Evolutionary conservation across 148 eudicot species (phyloP), one percentile per base, ranked within the genome.

Genomic region (Bassia scoparia): DNA sequence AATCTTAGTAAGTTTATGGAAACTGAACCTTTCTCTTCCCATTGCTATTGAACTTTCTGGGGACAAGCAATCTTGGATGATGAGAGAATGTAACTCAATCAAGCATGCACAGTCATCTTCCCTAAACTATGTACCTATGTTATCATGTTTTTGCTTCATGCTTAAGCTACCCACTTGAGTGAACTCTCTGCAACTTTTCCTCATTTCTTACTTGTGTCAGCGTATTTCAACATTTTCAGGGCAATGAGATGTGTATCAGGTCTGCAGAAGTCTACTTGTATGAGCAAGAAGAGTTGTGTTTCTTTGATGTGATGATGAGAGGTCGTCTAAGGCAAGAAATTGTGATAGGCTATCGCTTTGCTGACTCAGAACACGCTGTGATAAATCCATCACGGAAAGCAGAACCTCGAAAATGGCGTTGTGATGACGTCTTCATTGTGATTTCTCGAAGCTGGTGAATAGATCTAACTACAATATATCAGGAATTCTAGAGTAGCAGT

Each of bases 211-310:
- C 56, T 43, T 16, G 11, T 33, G 1, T 59, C 29, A 29, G 33
- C 43, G 33, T 17, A 41, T 76, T 61, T 3, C 48, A 54, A 50
- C n/a, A 74, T 66, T 58, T 69, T 63, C 96, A 93, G 98, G 96
- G 98, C 54, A 93, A 89, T 78, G 98, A 93, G 74, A 86, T 93
- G 96, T 88, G 98, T 80, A 93, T 93, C 70, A 93, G 87, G 79
- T 84, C 98, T 4, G 93, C 91, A 44, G 98, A 93, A 74, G 90
- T 93, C 75, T 93, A 93, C 78, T 81, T 90, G 48, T 86, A 88
- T 67, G 93, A 93, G 65, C 93, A 88, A 72, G 98, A 93, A 80
- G 91, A 88, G 63, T 76, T 90, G 71, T 80, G 87, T 62, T 90
- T 93, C 82, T 87, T 81, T 34, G 96, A 93, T 31, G 82, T 93